A percentile compares a stretch with the other conserved stretches of the same genome.
Evolutionary conservation across 1,284 basidiomycete genomes (phyloP).

Genomic region (Sanguinoderma infundibulare): DNA sequence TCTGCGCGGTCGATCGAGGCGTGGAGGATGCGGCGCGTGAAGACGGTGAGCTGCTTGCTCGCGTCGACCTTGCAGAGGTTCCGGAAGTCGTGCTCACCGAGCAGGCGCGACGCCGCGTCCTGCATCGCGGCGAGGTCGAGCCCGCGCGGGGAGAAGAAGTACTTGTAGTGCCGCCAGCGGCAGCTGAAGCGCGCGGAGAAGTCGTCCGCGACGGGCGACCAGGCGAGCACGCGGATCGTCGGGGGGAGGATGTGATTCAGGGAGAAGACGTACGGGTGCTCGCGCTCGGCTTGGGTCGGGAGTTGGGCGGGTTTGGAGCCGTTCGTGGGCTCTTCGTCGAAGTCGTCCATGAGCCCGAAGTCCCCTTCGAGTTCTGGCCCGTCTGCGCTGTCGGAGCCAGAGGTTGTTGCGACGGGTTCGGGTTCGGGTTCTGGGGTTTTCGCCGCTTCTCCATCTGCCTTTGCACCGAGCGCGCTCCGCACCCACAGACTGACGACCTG

Average conservation of each 20-base stretch:
- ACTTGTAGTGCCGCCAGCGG: slow-evolving; percentile 93
- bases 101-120: slow-evolving; percentile 69
- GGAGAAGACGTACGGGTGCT: slow-evolving; percentile 80
- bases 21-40: slow-evolving; percentile 65
- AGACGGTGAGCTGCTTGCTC: slow-evolving; percentile 89
- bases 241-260: slow-evolving; percentile 92
- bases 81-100: slow-evolving; percentile 95
- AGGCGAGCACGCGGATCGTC: slow-evolving; percentile 91
- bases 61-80: slow-evolving; percentile 97
- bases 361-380: slow-evolving; percentile 34
- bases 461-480: slow-evolving; percentile 56
- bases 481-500: slow-evolving; percentile 96
- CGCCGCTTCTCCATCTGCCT: slow-evolving; percentile 1
- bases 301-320: slow-evolving; percentile 32
- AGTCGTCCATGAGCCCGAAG: slow-evolving; percentile 31
- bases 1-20: slow-evolving; percentile 61
- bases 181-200: slow-evolving; percentile 95
- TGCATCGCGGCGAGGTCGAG: slow-evolving; percentile 83
- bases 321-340: slow-evolving; percentile 36
- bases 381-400: slow-evolving; percentile 4
- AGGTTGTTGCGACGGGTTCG: neutral
- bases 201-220: slow-evolving; percentile 84
- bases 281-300: slow-evolving; percentile 38
- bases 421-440: neutral
- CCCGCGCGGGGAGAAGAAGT: slow-evolving; percentile 79